Conservation (phyloP, 108 stramenopile genomes). For the Cyclotella sp. region DNA sequence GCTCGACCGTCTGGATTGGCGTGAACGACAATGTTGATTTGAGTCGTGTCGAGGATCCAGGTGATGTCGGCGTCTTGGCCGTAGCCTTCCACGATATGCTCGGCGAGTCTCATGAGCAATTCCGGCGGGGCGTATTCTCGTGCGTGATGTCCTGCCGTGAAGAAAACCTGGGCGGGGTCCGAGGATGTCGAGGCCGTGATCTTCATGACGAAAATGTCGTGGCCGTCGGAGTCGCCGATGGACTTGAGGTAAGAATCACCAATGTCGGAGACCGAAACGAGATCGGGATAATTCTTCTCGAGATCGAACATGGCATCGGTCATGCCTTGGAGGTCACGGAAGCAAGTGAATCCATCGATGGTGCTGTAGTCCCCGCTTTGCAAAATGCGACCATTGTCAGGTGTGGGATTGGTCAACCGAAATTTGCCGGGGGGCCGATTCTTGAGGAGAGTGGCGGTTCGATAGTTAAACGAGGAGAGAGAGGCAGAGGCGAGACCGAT, state of each 20-base stretch:
- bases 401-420: background rate
- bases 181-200: slow-evolving; percentile 9
- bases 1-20: slow-evolving; percentile 50
- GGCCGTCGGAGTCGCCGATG: slow-evolving; percentile 9
- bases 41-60: slow-evolving; percentile 41
- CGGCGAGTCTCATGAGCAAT: slow-evolving; percentile 29
- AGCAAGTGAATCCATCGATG: slow-evolving; percentile 32
- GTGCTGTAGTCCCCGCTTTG: slow-evolving; percentile 23
- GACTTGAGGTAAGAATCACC: slow-evolving; percentile 49
- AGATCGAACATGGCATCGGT: slow-evolving; percentile 40
- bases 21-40: slow-evolving; percentile 41
- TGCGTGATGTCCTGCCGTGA: slow-evolving; percentile 42
- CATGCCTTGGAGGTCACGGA: slow-evolving; percentile 34
- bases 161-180: slow-evolving; percentile 25
- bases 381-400: background rate
- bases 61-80: slow-evolving; percentile 47
- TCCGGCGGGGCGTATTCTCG: slow-evolving; percentile 51
- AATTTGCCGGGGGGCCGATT: background rate
- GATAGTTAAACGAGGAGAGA: background rate
- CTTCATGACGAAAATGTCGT: slow-evolving; percentile 28
- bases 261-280: slow-evolving; percentile 37
- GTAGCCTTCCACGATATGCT: slow-evolving; percentile 27
- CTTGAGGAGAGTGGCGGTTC: background rate
- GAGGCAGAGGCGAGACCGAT: background rate
- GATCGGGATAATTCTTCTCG: slow-evolving; percentile 24